Base-by-base conservation (phyloP, 495 filamentous ascomycete genomes). In the Trichocladium uniseriatum region DNA sequence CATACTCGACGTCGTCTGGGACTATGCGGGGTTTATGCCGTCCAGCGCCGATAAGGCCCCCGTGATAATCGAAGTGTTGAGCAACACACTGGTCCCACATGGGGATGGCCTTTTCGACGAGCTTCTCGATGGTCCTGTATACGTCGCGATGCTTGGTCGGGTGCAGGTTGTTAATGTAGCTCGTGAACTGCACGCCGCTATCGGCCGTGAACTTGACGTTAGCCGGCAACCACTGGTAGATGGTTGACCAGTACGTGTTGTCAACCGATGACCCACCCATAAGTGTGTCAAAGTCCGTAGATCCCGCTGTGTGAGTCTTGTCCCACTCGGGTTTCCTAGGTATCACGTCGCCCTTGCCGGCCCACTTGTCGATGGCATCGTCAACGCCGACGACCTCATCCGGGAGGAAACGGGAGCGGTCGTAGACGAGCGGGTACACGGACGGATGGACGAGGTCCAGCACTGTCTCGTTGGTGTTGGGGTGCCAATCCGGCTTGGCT, bases 141-240 rank as follows among this genome's bases (percentile, higher is more conserved):
- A 84, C 70, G 0, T 54, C 49, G 2, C 43, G 46, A 45, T 81
- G 63, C 16, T 69, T 57, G 5, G 27, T 43, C 0, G 81, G 81
- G 48, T 83, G 77, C 0, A 81, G 61, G 43, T 83, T 84, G 57
- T 85, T 86, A 66, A 85, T 80, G 57, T 84, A 83, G 69, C 73
- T 60, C 71, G 80, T 56, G 77, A 89, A 65, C 77, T 82, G 45
- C 81, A 88, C 69, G 71, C 72, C 19, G 64, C 72, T 63, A 65
- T 70, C 31, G 6, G 56, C 52, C 0, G 47, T 38, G 29, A 83
- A 62, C 3, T 60, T 40, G 16, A 84, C 64, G 27, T 84, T 74
- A 29, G 69, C 72, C 0, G 82, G 82, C 13, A 84, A 63, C 80
- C 79, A 84, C 45, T 86, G 81, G 47, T 76, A 82, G 3, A 49